Evolutionary conservation across 2,329 filamentous ascomycete species (phyloP), one percentile per base, ranked within the genome.

Genomic region (Fusarium anthophilum): DNA sequence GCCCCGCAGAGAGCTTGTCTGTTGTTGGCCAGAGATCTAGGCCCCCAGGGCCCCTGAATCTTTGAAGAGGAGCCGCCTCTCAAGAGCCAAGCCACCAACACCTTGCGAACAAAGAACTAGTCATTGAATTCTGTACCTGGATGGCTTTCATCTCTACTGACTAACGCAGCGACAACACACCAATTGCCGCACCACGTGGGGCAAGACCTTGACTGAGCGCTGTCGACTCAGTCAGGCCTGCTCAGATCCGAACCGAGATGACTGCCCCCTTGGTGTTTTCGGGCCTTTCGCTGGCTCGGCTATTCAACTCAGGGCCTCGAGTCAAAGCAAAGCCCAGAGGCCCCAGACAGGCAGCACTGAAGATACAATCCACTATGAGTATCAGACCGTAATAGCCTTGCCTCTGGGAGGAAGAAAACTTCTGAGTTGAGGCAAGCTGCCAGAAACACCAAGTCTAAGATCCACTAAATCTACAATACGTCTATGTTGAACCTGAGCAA

Each of bases 1-100:
- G 76, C 76, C 76, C 76, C 74, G 64, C 74, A 70, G 69, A 76
- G 69, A 74, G 73, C 75, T 74, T 75, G 68, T 61, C 63, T 59
- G 53, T 63, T 66, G 66, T 70, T 66, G 67, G 63, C 32, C 65
- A 61, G 66, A 69, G 69, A 78, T 77, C 76, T 72, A 74, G 67
- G 69, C 66, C 28, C 28, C 28, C 28, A 30, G 28, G 28, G 28
- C 28, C 76, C 67, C 74, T 72, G 68, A 64, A 77, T 78, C 69
- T 72, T 66, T 69, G 64, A 48, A 66, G 57, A 70, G 51, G 69
- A 56, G 68, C 48, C 48, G 30, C 58, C 43, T 64, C 58, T 55
- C 44, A 53, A 50, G 67, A 75, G 72, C 72, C 75, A 70, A 69
- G 66, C 70, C 50, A 65, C 72, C 68, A 66, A 67, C 56, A 53